phyloP scores from a whole-genome alignment of 202 grass and related monocot species.

The Schoenoplectus triqueter region DNA sequence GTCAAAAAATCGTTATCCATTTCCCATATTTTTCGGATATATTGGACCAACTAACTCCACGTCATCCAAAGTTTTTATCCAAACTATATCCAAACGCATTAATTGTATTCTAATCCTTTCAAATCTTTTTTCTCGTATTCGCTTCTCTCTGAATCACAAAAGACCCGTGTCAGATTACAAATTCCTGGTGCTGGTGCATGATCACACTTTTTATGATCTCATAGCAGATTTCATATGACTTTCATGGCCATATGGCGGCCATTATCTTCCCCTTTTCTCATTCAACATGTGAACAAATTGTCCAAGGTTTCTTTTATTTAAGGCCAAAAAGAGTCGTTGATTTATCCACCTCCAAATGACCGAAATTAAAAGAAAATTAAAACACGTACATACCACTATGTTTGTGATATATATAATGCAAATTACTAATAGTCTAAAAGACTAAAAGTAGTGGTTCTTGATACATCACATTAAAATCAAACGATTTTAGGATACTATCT shows the following conservation, averaged over 20 bases:
- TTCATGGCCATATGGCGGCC: constrained; percentile 23
- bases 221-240: constrained; percentile 39
- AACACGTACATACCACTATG: background rate
- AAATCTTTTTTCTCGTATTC: background rate
- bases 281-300: constrained; percentile 35
- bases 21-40: background rate
- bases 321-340: background rate
- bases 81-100: constrained; percentile 42
- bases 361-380: background rate
- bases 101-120: constrained; percentile 39
- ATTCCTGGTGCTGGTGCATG: background rate
- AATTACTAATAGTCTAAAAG: no score
- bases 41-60: constrained; percentile 2
- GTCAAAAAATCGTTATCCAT: constrained; percentile 35
- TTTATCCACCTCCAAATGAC: background rate
- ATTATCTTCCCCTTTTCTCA: constrained; percentile 27
- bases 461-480: no score
- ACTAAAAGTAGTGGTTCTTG: no score
- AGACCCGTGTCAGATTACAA: constrained; percentile 3
- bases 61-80: constrained; percentile 21
- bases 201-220: constrained; percentile 25
- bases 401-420: no score
- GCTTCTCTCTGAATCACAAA: constrained; percentile 24
- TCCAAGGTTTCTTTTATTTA: background rate
- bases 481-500: no score